Evolutionary conservation across 352 stramenopile species (phyloP), one percentile per base, ranked within the genome.

Genomic region (Phytophthora quininea): DNA sequence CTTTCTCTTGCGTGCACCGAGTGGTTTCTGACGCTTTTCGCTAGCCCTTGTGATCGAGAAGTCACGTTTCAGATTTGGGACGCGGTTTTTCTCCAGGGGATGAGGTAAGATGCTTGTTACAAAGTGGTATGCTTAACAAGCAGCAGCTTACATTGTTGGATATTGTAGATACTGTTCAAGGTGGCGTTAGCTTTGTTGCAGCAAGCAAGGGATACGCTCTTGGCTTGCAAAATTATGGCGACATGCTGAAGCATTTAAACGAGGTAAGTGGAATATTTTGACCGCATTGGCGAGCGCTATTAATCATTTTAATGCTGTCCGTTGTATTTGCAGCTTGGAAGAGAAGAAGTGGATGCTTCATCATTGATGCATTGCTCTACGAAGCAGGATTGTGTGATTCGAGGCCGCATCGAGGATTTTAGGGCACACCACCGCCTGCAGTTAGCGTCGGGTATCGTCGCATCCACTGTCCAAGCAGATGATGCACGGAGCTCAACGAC

Each of bases 11-110:
- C 89, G 9, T 95, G 89, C 49, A 96, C 87, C 0, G 89, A 96
- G 64, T 96, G 89, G 89, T 96, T 96, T 38, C 67, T 95, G 56
- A 96, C 89, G 11, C 70, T 95, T 2, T 96, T 96, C 67, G 83
- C 87, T 11, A 96, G 89, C 58, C 89, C 89, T 1, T 96, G 87
- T 52, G 65, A 79, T 4, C 76, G 73, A 55, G 75, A 88, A 43
- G 76, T 95, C 8, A 96, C 89, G 1, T 79, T 93, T 15, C 74
- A 79, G 38, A 89, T 96, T 42, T 96, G 89, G 89, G 89, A 96
- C 70, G 67, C 79, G 5, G 82, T 96, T 57, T 96, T 95, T 46
- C 75, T 96, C 37, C 73, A 91, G 15, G 87, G 15, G 84, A 95
- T 61, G 86, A 95, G 71, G 88, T 95, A 63, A 46, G 58, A 53